Percentiles rank a stretch among this genome's conserved stretches.
These are phyloP conservation scores for Toxicodendron radicans DNA, from an alignment of 345 rosid species.

Conservation along the genomic window DNA sequence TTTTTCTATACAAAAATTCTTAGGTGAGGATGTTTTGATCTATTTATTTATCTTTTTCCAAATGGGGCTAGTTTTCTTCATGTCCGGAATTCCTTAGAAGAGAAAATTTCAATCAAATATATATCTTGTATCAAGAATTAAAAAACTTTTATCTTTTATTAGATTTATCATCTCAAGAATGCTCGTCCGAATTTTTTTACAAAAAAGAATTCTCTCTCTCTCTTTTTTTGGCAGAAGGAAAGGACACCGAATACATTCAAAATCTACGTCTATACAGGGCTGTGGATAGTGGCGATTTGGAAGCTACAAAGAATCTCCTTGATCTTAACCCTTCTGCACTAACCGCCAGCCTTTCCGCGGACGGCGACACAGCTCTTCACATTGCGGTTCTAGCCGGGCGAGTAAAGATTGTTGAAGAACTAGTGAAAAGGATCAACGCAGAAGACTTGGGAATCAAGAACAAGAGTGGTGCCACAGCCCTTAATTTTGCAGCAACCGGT, in stretches of 20 bases:
- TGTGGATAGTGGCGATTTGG: slow-evolving; percentile 58
- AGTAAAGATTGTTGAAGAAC: slow-evolving; percentile 51
- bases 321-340: slow-evolving; percentile 33
- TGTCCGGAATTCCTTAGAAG: too few relatives aligned
- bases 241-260: slow-evolving; percentile 22
- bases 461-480: slow-evolving; percentile 54
- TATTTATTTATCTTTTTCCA: too few relatives aligned
- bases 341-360: slow-evolving; percentile 34
- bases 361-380: slow-evolving; percentile 67
- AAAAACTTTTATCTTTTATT: too few relatives aligned
- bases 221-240: slow-evolving; percentile 12
- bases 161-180: too few relatives aligned
- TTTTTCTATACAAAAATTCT: too few relatives aligned
- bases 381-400: slow-evolving; percentile 69
- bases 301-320: slow-evolving; percentile 44
- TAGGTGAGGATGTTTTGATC: too few relatives aligned
- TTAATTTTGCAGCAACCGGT: slow-evolving; percentile 69
- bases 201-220: too few relatives aligned
- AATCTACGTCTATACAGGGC: slow-evolving; percentile 49
- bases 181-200: too few relatives aligned
- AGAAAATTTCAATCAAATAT: too few relatives aligned
- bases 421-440: slow-evolving; percentile 28
- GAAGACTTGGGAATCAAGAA: slow-evolving; percentile 33
- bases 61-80: too few relatives aligned
- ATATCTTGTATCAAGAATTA: too few relatives aligned